Conservation (phyloP, 2,329 filamentous ascomycete genomes). For the Metarhizium robertsii region DNA sequence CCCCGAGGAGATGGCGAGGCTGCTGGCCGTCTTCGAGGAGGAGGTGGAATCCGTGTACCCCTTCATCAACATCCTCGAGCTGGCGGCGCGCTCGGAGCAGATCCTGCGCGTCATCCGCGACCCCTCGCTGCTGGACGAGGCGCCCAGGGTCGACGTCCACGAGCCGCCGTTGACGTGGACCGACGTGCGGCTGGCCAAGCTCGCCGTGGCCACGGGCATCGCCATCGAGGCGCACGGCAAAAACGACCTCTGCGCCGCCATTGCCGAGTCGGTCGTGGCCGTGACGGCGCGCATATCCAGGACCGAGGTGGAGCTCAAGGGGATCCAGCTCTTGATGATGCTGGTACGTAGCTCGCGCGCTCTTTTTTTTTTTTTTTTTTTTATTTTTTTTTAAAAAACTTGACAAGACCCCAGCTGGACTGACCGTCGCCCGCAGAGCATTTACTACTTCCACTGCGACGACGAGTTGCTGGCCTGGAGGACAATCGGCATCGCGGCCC, state of each 20-base stretch:
- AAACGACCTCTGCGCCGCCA: slow-evolving; percentile 16
- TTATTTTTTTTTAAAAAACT: background rate
- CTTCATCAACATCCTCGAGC: slow-evolving; percentile 20
- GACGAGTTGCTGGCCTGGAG: slow-evolving; percentile 41
- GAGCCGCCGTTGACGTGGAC: slow-evolving; percentile 8
- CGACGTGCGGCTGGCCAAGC: slow-evolving; percentile 23
- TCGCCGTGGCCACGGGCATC: slow-evolving; percentile 24
- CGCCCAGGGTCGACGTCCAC: background rate
- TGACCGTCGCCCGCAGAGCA: slow-evolving; percentile 17
- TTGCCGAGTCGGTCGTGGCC: slow-evolving; percentile 20
- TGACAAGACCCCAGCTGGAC: background rate
- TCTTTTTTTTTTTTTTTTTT: background rate
- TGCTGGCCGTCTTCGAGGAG: slow-evolving; percentile 28
- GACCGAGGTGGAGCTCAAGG: slow-evolving; percentile 22
- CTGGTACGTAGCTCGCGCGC: slow-evolving; percentile 12
- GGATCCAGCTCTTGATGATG: slow-evolving; percentile 22
- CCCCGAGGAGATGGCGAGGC: slow-evolving; percentile 18
- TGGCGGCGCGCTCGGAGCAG: slow-evolving; percentile 14
- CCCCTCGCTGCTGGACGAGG: background rate
- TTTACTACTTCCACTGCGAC: slow-evolving; percentile 35
- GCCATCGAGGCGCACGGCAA: slow-evolving; percentile 23
- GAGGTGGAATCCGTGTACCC: slow-evolving; percentile 29
- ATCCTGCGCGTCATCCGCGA: slow-evolving; percentile 17
- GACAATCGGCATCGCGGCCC: slow-evolving; percentile 34
- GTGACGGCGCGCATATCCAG: slow-evolving; percentile 18